Conservation (phyloP, 306 rosid genomes). For the Citrullus amarus region DNA sequence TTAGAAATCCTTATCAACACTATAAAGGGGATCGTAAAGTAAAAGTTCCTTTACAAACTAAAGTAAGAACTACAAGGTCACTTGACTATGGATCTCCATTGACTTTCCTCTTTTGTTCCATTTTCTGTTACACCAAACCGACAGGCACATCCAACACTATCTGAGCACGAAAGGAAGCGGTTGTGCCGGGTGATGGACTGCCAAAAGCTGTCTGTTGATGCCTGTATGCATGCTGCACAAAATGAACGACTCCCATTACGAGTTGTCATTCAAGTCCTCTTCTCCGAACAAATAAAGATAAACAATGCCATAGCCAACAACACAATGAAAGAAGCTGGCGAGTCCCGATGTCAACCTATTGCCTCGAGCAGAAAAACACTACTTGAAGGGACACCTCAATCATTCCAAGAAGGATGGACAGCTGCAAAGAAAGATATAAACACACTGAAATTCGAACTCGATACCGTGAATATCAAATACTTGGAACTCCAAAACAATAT, state of each 20-base stretch:
- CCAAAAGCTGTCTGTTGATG: conserved; percentile 88
- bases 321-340: conserved; percentile 47
- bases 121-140: background rate
- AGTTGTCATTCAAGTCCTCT: conserved; percentile 89
- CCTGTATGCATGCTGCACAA: conserved; percentile 94
- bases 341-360: conserved; percentile 51
- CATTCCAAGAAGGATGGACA: conserved; percentile 98
- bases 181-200: conserved; percentile 93
- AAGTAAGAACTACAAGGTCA: background rate
- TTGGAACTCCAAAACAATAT: conserved; percentile 64
- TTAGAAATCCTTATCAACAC: background rate
- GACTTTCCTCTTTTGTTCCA: background rate
- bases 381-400: conserved; percentile 84
- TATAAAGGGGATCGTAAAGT: background rate
- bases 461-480: conserved; percentile 66
- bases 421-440: conserved; percentile 85
- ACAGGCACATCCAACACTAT: conserved; percentile 92
- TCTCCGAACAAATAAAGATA: conserved; percentile 82
- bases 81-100: background rate
- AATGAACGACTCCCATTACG: conserved; percentile 92
- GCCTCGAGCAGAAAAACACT: conserved; percentile 63
- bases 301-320: conserved; percentile 61
- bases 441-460: conserved; percentile 84
- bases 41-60: background rate
- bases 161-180: conserved; percentile 90